Percentiles rank a stretch among this genome's conserved stretches.
Evolutionary conservation across 345 rosid species (phyloP).

Genomic region (Populus euphratica): DNA sequence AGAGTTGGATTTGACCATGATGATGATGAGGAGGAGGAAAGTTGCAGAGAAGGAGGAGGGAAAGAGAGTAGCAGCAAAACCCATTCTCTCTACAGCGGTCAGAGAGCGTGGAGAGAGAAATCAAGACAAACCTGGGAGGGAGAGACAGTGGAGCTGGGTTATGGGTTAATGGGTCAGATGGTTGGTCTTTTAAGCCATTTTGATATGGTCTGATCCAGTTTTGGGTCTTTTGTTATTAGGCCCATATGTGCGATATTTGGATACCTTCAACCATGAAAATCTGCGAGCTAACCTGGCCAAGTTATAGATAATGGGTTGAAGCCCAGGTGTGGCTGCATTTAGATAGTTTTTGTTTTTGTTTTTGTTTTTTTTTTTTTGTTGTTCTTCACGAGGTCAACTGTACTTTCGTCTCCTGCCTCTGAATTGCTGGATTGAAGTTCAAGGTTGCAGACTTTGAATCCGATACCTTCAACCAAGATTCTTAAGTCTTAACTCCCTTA

Average conservation of each 20-base stretch:
- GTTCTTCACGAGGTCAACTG: too few relatives aligned
- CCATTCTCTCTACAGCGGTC: conserved; percentile 27
- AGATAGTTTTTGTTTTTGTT: too few relatives aligned
- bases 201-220: not conserved
- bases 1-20: conserved; percentile 26
- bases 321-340: not conserved
- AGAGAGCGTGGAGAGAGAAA: not conserved
- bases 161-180: not conserved
- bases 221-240: not conserved
- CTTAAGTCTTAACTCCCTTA: not conserved
- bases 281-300: not conserved
- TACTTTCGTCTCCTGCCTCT: too few relatives aligned
- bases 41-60: conserved; percentile 22
- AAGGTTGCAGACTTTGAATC: not conserved
- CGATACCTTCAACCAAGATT: not conserved
- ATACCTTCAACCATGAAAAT: not conserved
- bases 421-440: too few relatives aligned
- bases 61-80: conserved; percentile 35
- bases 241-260: not conserved
- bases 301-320: not conserved
- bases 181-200: not conserved
- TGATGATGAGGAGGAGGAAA: conserved; percentile 17
- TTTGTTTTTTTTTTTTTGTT: too few relatives aligned
- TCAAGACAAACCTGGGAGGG: not conserved
- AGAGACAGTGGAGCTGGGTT: not conserved